Conservation (phyloP, 768 basidiomycete species). For the Podaxis pistillaris region DNA sequence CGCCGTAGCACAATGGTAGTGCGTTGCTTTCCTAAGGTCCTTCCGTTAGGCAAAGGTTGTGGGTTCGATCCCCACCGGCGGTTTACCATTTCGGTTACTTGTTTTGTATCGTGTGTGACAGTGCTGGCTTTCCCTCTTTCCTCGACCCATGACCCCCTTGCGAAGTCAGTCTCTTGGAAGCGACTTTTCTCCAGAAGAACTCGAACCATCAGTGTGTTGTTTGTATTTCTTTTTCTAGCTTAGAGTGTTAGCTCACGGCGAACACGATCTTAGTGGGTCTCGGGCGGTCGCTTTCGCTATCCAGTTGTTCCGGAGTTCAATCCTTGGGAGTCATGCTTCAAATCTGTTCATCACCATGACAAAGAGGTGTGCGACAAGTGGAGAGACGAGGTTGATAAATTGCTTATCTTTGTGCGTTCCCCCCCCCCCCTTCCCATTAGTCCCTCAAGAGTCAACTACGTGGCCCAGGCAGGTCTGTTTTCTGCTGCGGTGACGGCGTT, state of each 20-base stretch:
- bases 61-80: too few species aligned
- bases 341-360: slow-evolving; percentile 11
- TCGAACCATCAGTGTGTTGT: slow-evolving; percentile 4
- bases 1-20: too few species aligned
- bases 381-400: slow-evolving; percentile 17
- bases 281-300: slow-evolving; percentile 1
- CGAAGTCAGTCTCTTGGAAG: slow-evolving; percentile 4
- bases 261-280: not conserved
- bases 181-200: slow-evolving; percentile 5
- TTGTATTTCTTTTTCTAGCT: not conserved
- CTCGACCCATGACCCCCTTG: not conserved
- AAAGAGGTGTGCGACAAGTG: slow-evolving; percentile 12
- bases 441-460: not conserved
- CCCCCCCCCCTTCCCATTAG: not conserved
- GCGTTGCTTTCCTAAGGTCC: too few species aligned
- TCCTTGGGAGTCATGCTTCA: slow-evolving; percentile 8
- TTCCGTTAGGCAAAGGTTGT: too few species aligned
- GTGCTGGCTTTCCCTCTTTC: not conserved
- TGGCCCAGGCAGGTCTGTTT: slow-evolving; percentile 23
- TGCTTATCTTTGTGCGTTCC: slow-evolving; percentile 15
- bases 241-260: not conserved
- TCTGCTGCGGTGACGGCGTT: slow-evolving; percentile 26
- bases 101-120: too few species aligned
- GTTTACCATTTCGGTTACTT: too few species aligned
- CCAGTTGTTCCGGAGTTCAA: not conserved